phyloP scores from a whole-genome alignment of 345 rosid species.

The Eucalyptus regnans region DNA sequence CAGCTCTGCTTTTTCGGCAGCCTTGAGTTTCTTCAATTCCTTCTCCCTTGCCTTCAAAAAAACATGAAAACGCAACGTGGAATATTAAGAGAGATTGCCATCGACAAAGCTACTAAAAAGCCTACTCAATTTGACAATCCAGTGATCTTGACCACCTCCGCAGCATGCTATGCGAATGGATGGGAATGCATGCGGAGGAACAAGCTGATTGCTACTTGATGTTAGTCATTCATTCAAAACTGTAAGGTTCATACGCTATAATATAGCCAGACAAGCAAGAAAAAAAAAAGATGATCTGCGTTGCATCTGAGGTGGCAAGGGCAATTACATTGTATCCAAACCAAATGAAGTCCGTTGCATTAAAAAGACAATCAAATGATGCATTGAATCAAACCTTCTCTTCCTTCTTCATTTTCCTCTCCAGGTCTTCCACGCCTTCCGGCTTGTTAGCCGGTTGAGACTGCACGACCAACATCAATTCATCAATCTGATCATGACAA shows the following conservation, averaged over 20 bases:
- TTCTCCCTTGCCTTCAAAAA: neutral
- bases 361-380: neutral
- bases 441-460: slow-evolving; percentile 35
- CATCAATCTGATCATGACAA: neutral
- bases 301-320: neutral
- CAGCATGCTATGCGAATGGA: neutral
- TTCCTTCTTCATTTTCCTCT: slow-evolving; percentile 82
- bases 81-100: neutral
- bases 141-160: neutral
- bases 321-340: neutral
- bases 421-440: slow-evolving; percentile 55
- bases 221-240: neutral
- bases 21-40: neutral
- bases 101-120: neutral
- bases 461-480: slow-evolving; percentile 2
- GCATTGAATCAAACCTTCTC: slow-evolving; percentile 38
- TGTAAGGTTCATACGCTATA: neutral
- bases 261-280: neutral
- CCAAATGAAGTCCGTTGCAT: neutral
- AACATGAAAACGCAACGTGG: neutral
- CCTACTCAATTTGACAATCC: neutral
- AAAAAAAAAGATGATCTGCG: neutral
- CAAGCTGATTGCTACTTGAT: neutral
- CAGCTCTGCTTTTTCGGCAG: neutral
- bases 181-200: neutral